A percentile compares a stretch with the other conserved stretches of the same genome.
These are phyloP conservation scores for Pestalotiopsis fici DNA, from an alignment of 2,329 filamentous ascomycete genomes.

Conservation along the genomic window DNA sequence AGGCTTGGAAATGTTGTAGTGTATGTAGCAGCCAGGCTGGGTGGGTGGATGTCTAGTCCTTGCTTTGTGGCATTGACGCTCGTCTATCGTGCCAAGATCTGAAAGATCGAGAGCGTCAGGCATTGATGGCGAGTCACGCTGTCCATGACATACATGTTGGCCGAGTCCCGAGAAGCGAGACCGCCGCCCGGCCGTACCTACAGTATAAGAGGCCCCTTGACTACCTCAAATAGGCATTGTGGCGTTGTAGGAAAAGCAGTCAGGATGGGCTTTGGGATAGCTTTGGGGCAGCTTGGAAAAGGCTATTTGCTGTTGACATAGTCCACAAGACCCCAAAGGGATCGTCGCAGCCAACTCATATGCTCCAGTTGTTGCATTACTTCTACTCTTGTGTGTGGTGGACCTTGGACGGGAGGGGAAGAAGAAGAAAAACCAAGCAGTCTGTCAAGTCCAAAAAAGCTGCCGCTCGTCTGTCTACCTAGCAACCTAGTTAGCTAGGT, in stretches of 20 bases:
- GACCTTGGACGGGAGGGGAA: not conserved
- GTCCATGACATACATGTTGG: not conserved
- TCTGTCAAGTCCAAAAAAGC: no score
- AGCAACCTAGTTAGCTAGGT: no score
- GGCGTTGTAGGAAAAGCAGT: not conserved
- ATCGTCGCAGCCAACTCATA: not conserved
- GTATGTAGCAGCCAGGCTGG: not conserved
- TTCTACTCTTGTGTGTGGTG: no score
- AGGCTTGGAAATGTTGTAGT: not conserved
- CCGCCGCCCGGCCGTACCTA: not conserved
- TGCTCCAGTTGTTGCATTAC: not conserved
- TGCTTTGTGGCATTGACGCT: not conserved
- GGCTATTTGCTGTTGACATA: not conserved
- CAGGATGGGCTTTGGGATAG: not conserved
- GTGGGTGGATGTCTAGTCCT: not conserved
- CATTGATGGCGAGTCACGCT: not conserved
- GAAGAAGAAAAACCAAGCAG: not conserved
- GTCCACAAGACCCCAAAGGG: not conserved
- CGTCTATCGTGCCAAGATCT: not conserved
- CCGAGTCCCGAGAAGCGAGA: not conserved
- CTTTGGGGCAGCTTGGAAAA: not conserved
- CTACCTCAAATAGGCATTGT: not conserved
- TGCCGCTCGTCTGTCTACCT: not conserved
- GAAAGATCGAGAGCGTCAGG: not conserved
- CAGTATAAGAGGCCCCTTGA: not conserved